phyloP scores from a whole-genome alignment of 2,329 filamentous ascomycete genomes.

The Aureobasidium zeae region DNA sequence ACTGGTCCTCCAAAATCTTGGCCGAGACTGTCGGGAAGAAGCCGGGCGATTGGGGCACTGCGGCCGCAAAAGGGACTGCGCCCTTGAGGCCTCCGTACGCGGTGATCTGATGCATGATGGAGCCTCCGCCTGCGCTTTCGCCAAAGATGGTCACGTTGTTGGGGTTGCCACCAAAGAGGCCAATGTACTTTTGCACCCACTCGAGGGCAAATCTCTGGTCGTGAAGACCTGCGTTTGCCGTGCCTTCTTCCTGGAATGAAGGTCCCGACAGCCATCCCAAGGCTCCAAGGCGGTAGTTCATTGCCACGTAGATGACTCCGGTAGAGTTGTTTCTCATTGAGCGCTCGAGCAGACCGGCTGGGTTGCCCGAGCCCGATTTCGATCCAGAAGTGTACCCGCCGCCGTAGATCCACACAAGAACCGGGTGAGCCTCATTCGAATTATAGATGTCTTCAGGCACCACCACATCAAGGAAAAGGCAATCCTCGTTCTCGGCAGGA shows the following conservation, averaged over 20 bases:
- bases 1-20: slow-evolving; percentile 31
- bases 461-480: slow-evolving; percentile 33
- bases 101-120: slow-evolving; percentile 48
- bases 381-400: slow-evolving; percentile 37
- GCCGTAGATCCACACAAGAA: slow-evolving; percentile 40
- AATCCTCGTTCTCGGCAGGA: slow-evolving; percentile 31
- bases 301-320: slow-evolving; percentile 39
- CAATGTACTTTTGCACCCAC: slow-evolving; percentile 48
- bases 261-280: slow-evolving; percentile 42
- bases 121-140: slow-evolving; percentile 44
- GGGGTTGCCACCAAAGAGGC: slow-evolving; percentile 42
- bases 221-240: slow-evolving; percentile 41
- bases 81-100: slow-evolving; percentile 40
- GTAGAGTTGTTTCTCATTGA: slow-evolving; percentile 31
- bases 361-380: slow-evolving; percentile 30
- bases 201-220: slow-evolving; percentile 49
- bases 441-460: slow-evolving; percentile 30
- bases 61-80: slow-evolving; percentile 36
- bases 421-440: slow-evolving; percentile 29
- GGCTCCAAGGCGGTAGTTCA: slow-evolving; percentile 43
- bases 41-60: slow-evolving; percentile 40
- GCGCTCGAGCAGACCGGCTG: slow-evolving; percentile 34
- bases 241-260: slow-evolving; percentile 35
- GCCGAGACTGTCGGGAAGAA: slow-evolving; percentile 31
- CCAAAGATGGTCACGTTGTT: slow-evolving; percentile 34